phyloP scores from a whole-genome alignment of 2,329 filamentous ascomycete genomes.

The Cladophialophora bantiana region DNA sequence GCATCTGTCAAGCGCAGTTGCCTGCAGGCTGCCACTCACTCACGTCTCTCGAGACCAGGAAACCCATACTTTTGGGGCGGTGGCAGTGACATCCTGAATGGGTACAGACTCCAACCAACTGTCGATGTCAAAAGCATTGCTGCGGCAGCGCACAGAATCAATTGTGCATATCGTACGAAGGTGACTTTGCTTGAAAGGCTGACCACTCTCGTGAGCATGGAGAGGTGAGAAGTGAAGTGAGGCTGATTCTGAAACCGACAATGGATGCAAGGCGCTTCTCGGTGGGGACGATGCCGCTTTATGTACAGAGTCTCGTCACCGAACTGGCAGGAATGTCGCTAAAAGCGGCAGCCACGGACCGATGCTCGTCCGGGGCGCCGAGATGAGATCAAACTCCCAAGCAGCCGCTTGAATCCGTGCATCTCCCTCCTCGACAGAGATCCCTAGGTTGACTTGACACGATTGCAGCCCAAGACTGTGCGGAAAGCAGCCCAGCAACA shows the following conservation, averaged over 20 bases:
- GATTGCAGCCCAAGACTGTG: too few relatives aligned
- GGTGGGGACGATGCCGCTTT: neutral
- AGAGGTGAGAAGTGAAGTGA: neutral
- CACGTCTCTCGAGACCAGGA: neutral
- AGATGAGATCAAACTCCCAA: too few relatives aligned
- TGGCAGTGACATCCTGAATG: neutral
- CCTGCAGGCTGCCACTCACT: neutral
- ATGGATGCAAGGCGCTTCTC: neutral
- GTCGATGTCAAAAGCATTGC: neutral
- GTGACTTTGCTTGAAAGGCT: neutral
- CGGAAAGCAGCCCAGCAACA: neutral
- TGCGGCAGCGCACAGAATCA: neutral
- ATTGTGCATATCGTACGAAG: neutral
- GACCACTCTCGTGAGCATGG: neutral
- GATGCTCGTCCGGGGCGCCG: too few relatives aligned
- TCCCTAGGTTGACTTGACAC: too few relatives aligned
- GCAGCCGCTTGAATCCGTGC: too few relatives aligned
- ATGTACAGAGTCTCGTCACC: neutral
- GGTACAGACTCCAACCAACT: neutral
- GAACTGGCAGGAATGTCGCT: neutral
- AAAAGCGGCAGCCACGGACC: neutral
- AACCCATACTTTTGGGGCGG: neutral
- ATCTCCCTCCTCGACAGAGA: too few relatives aligned
- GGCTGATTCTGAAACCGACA: neutral
- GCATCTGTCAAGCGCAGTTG: neutral